Conservation (phyloP, 1,284 basidiomycete species). For the Pholiota adiposa region DNA sequence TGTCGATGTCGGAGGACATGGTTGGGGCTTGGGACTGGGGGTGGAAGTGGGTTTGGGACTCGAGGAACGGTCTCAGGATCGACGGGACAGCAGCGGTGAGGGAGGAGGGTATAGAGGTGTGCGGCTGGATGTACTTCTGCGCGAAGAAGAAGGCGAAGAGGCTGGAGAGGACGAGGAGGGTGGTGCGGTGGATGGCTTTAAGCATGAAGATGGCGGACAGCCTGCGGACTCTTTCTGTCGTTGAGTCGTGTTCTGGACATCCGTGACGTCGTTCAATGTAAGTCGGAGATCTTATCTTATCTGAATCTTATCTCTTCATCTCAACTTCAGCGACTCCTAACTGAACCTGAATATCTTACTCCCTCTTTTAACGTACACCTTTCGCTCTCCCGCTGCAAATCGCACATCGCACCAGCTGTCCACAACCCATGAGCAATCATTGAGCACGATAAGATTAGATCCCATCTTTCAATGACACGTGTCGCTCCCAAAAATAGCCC, state of each 20-base stretch:
- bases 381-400: too few relatives aligned
- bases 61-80: too few relatives aligned
- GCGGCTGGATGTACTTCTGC: background rate
- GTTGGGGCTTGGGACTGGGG: too few relatives aligned
- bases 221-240: background rate
- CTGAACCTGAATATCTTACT: too few relatives aligned
- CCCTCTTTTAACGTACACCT: too few relatives aligned
- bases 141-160: background rate
- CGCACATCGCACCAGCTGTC: too few relatives aligned
- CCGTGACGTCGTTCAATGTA: too few relatives aligned
- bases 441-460: background rate
- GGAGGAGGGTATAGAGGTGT: background rate
- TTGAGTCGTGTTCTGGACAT: too few relatives aligned
- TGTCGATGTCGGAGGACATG: background rate
- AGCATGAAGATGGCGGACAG: background rate
- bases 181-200: background rate
- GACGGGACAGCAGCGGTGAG: too few relatives aligned
- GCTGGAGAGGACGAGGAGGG: background rate
- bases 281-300: background rate
- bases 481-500: background rate
- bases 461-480: background rate
- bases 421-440: too few relatives aligned
- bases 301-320: background rate
- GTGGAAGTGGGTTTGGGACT: too few relatives aligned
- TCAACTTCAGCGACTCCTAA: too few relatives aligned